A percentile compares a stretch with the other conserved stretches of the same genome.
These are phyloP conservation scores for Podila horticola DNA, from an alignment of 192 early-diverging fungal genomes.

Conservation along the genomic window DNA sequence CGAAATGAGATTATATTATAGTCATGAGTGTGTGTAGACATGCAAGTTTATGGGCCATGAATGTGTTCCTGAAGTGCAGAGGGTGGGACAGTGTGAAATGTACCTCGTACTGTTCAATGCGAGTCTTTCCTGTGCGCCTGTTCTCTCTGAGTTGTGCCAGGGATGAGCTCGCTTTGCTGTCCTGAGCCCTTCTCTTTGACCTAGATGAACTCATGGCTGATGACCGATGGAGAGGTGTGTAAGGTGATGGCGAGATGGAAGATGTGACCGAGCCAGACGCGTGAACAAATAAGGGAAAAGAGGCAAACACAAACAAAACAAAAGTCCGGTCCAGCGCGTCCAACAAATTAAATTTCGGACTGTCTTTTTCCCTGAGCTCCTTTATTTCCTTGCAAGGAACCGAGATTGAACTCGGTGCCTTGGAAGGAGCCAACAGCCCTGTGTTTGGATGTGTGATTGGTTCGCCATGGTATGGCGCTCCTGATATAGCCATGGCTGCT, in stretches of 20 bases:
- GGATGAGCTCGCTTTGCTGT: slow-evolving; percentile 6
- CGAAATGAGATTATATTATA: background rate
- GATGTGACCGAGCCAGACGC: background rate
- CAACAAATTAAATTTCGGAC: no score
- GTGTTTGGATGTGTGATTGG: no score
- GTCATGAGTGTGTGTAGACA: background rate
- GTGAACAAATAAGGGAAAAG: background rate
- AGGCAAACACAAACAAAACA: slow-evolving; percentile 4
- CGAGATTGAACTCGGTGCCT: no score
- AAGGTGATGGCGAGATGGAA: background rate
- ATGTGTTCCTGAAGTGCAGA: background rate
- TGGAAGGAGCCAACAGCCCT: no score
- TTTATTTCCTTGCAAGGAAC: background rate
- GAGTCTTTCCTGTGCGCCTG: slow-evolving; percentile 27
- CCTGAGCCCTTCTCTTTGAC: slow-evolving; percentile 35
- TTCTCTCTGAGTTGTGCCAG: slow-evolving; percentile 24
- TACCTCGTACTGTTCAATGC: slow-evolving; percentile 49
- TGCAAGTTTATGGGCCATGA: no score
- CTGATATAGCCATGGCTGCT: no score
- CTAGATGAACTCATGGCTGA: slow-evolving; percentile 25
- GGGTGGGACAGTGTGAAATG: background rate
- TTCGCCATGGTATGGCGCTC: no score
- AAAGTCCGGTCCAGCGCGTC: background rate
- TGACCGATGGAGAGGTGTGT: background rate
- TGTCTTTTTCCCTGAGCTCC: background rate